These are phyloP conservation scores for Myxozyma melibiosi DNA, from an alignment of 805 yeast species.

Conservation along the genomic window DNA sequence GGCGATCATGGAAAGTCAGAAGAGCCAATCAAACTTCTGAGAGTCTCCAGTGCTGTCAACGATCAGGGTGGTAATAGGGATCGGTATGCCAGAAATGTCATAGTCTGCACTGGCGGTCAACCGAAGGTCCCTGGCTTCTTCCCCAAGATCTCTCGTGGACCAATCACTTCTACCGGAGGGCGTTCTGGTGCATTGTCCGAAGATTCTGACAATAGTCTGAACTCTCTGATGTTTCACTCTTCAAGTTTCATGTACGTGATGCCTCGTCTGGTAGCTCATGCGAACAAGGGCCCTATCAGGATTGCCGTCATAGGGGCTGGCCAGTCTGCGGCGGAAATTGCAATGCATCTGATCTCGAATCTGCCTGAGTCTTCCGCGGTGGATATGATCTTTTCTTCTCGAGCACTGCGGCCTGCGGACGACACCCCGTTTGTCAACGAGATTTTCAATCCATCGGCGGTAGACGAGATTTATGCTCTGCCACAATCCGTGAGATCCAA, in stretches of 20 bases:
- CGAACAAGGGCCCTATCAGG: background rate
- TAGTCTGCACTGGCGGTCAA: constrained; percentile 35
- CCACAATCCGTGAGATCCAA: constrained; percentile 5
- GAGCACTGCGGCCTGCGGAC: constrained; percentile 36
- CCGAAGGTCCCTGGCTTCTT: constrained; percentile 29
- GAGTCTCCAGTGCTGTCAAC: background rate
- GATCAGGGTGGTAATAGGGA: background rate
- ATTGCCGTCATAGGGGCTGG: constrained; percentile 37
- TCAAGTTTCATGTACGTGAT: constrained; percentile 24
- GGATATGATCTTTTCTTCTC: constrained; percentile 31
- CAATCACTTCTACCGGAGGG: too few relatives aligned
- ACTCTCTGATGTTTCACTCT: constrained; percentile 26
- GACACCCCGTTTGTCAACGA: constrained; percentile 40
- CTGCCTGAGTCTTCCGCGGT: constrained; percentile 18
- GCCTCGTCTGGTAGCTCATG: background rate
- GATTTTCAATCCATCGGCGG: constrained; percentile 36
- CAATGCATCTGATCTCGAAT: constrained; percentile 13
- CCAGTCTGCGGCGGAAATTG: constrained; percentile 38
- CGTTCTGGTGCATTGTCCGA: background rate
- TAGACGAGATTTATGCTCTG: constrained; percentile 31
- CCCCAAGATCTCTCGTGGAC: background rate
- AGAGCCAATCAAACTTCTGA: background rate
- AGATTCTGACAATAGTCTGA: background rate
- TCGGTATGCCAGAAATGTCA: constrained; percentile 27
- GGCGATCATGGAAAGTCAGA: background rate